Base-by-base conservation (phyloP, 2,329 filamentous ascomycete species). In the Alternaria angustiovoidea region DNA sequence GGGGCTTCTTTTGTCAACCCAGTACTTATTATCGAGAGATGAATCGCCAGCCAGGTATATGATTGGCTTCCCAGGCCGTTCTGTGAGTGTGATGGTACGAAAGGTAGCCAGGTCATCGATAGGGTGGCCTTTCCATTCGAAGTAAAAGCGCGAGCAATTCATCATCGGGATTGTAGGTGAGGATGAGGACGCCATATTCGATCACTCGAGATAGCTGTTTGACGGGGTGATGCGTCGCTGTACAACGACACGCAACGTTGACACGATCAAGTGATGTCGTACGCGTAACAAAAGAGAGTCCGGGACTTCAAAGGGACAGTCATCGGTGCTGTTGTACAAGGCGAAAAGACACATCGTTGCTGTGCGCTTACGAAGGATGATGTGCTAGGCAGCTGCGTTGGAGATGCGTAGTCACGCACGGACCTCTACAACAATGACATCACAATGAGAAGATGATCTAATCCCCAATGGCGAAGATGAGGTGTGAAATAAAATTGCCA, bases 21-120 rank as follows among this genome's bases (percentile, higher is more conserved):
- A 79, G 61, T 65, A 70, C 53, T 79, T 79, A 60, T 79, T 79
- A 59, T 79, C 77, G 4, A 78, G 70, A 18, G 77, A 79, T 6
- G 77, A 79, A 54, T 79, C 77, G 51, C 77, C 77, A 5, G 75
- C 77, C 6, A 79, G 66, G 44, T 73, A 79, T n/a, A 78, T 57
- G 38, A 77, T 72, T 16, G 75, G 76, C 30, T 72, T 74, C 14
- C 65, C 54, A 0, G 72, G 73, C 7, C 72, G 67, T 22, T 68
- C 54, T 2, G 56, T 32, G 1, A 62, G 59, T 1, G 69, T 69
- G 5, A 70, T 70, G 8, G 64, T 26, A 42, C 60, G 72, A n/a
- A 78, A 75, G 2, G 26, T 67, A 3, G 47, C 41, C 3, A 79
- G 66, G 53, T 78, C 71, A 3, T 66, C 48, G 28, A 78, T 65